Conservation (phyloP, 345 rosid species). For the Hibiscus tridactylites region DNA sequence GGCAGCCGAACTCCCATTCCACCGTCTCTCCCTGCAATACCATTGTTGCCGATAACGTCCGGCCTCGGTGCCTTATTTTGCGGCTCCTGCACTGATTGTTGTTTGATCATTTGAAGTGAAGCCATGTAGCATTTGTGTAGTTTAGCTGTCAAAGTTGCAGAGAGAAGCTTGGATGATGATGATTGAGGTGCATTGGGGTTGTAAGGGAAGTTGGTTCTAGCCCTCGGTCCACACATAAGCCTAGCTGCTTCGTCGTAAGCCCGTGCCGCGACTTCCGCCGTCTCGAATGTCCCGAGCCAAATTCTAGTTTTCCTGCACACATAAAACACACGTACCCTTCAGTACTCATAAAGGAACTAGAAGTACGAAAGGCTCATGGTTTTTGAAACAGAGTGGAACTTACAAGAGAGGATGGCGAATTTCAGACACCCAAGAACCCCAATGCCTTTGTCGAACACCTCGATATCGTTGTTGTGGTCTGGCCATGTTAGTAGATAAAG, state of each 20-base stretch:
- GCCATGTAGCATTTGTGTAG: slow-evolving; percentile 93
- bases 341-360: neutral
- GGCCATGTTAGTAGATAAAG: slow-evolving; percentile 41
- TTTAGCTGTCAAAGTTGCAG: slow-evolving; percentile 83
- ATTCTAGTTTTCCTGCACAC: slow-evolving; percentile 83
- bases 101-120: slow-evolving; percentile 73
- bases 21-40: slow-evolving; percentile 20
- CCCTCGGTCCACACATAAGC: slow-evolving; percentile 93
- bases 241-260: slow-evolving; percentile 98
- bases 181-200: slow-evolving; percentile 62
- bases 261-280: slow-evolving; percentile 91
- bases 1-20: slow-evolving; percentile 17
- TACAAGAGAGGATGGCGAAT: slow-evolving; percentile 95
- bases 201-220: slow-evolving; percentile 88
- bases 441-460: slow-evolving; percentile 95
- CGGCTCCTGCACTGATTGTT: slow-evolving; percentile 28
- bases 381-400: slow-evolving; percentile 3
- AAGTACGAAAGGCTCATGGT: neutral
- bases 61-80: slow-evolving; percentile 21
- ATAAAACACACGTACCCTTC: slow-evolving; percentile 15
- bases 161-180: slow-evolving; percentile 76
- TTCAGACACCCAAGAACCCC: slow-evolving; percentile 99
- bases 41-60: slow-evolving; percentile 9
- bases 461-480: slow-evolving; percentile 93
- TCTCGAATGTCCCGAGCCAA: slow-evolving; percentile 95